Evolutionary conservation across 176 grass and related monocot species (phyloP), one percentile per base, ranked within the genome.

Genomic region (Zoysia pacifica): DNA sequence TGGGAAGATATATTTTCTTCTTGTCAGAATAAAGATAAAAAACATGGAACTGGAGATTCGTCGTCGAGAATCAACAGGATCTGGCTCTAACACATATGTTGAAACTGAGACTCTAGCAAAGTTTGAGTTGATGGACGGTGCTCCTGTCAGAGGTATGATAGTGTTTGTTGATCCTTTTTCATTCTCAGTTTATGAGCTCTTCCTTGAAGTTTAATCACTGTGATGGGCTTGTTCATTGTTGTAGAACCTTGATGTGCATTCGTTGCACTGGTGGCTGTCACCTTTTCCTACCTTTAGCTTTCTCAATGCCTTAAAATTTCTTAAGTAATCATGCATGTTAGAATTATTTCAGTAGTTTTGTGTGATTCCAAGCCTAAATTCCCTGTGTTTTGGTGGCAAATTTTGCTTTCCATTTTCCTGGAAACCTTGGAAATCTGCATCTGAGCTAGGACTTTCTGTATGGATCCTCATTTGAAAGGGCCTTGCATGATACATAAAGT

Each of bases 111-210:
- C 51, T 5, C 13, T 54, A 4, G 51, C 51, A 3, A 54, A 54
- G 12, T 54, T 54, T 54, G 51, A 54, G 51, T 12, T 54, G 51
- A 54, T 54, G 51, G 51, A 54, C 16, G 51, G 51, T 16, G 14
- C 51, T 52, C 51, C 51, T 5, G 51, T 54, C 12, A 54, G 45
- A 97, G 94, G 94, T 94, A 88, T 69, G 40, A 37, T 48, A 13
- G 3, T 45, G 60, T 35, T 43, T 51, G 2, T 55, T 62, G 28
- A 11, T 47, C 53, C n/a, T 54, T 65, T 9, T 69, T 4, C 39
- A 62, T 63, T 84, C 69, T 58, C 3, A 50, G 44, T 37, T 20
- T 3, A 15, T 58, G 13, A 36, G 7, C 48, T 68, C 43, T 9
- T 69, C 20, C 5, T 5, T 36, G 62, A 80, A 45, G 12, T 80